phyloP scores from a whole-genome alignment of 768 basidiomycete genomes.

The Podaxis pistillaris region DNA sequence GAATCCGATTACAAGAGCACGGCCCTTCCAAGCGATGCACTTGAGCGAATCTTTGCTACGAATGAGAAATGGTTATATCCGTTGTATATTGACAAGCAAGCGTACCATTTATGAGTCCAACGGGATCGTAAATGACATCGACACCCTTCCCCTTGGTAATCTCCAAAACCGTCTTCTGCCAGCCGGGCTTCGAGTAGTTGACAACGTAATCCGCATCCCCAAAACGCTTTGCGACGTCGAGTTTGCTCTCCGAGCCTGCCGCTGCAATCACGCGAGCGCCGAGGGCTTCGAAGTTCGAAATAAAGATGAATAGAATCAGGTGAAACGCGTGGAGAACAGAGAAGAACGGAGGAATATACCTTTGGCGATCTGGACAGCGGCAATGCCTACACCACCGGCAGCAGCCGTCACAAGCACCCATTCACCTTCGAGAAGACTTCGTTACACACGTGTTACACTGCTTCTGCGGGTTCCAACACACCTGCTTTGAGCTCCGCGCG shows the following conservation, averaged over 20 bases:
- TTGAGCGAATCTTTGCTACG: constrained; percentile 68
- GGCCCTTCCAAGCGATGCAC: constrained; percentile 93
- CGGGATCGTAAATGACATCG: constrained; percentile 85
- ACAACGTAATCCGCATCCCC: constrained; percentile 85
- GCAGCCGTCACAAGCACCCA: constrained; percentile 92
- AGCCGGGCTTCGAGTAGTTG: constrained; percentile 73
- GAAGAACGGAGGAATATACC: constrained; percentile 36
- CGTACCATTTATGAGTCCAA: constrained; percentile 71
- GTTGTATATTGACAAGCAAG: not conserved
- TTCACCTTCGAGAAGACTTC: constrained; percentile 54
- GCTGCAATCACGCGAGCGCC: constrained; percentile 96
- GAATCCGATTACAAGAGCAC: constrained; percentile 92
- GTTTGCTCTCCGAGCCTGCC: constrained; percentile 75
- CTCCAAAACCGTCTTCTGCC: constrained; percentile 88
- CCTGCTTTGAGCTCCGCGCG: constrained; percentile 79
- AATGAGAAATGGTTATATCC: not conserved
- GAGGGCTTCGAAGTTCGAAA: constrained; percentile 48
- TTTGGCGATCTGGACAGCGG: constrained; percentile 92
- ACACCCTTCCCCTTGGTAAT: constrained; percentile 85
- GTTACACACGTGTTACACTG: not conserved
- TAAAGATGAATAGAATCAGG: not conserved
- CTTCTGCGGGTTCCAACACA: constrained; percentile 24
- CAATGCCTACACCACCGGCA: constrained; percentile 94
- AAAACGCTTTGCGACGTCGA: constrained; percentile 69
- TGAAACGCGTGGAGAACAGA: not conserved